Percentiles rank a stretch among this genome's conserved stretches.
These are phyloP conservation scores for Camptophora hylomeconis DNA, from an alignment of 2,329 filamentous ascomycete genomes.

Conservation along the genomic window DNA sequence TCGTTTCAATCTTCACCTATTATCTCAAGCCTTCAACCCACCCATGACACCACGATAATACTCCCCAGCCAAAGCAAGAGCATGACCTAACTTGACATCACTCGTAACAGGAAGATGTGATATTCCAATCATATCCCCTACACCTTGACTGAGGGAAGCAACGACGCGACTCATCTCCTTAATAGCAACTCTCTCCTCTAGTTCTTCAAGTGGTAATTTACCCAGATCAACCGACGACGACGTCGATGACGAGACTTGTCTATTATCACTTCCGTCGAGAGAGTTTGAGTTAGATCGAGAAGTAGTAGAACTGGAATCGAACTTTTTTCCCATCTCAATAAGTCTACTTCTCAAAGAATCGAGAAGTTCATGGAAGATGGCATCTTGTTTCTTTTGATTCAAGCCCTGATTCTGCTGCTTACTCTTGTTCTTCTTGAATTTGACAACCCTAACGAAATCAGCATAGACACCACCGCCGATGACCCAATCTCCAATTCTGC, in stretches of 20 bases:
- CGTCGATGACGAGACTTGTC: too few relatives aligned
- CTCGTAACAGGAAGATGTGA: slow-evolving; percentile 47
- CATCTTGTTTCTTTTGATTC: slow-evolving; percentile 20
- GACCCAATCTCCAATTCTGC: slow-evolving; percentile 59
- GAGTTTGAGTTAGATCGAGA: slow-evolving; percentile 35
- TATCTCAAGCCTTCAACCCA: slow-evolving; percentile 23
- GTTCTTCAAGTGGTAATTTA: slow-evolving; percentile 37
- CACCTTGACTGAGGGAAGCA: slow-evolving; percentile 28
- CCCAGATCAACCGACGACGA: slow-evolving; percentile 48
- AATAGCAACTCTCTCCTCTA: slow-evolving; percentile 57
- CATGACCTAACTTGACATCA: slow-evolving; percentile 58
- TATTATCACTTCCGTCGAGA: slow-evolving; percentile 27
- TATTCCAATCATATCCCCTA: slow-evolving; percentile 25
- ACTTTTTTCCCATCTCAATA: slow-evolving; percentile 25
- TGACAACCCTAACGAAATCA: slow-evolving; percentile 43
- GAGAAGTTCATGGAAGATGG: slow-evolving; percentile 24
- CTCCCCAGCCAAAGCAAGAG: slow-evolving; percentile 53
- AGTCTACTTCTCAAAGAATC: slow-evolving; percentile 20
- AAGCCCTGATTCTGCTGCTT: slow-evolving; percentile 17
- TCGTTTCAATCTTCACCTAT: too few relatives aligned
- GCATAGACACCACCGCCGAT: slow-evolving; percentile 69
- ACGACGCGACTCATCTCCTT: slow-evolving; percentile 70
- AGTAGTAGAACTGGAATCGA: slow-evolving; percentile 28
- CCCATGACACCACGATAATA: slow-evolving; percentile 56
- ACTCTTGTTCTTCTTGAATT: slow-evolving; percentile 18